Percentiles rank a stretch among this genome's conserved stretches.
Conservation (phyloP, 1,284 basidiomycete species). For the Coriolopsis trogii region DNA sequence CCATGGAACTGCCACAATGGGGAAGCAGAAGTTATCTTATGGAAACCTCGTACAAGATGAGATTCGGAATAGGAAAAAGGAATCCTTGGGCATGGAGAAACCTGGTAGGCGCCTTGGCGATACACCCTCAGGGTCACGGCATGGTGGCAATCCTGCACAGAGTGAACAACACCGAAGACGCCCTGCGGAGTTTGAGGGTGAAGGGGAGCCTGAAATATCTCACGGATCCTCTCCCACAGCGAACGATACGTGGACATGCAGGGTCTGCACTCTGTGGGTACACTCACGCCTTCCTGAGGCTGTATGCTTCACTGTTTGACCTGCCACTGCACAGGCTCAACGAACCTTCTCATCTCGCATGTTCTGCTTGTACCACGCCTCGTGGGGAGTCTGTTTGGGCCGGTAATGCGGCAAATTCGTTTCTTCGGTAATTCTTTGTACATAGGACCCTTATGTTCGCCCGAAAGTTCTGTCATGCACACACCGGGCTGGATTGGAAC, state of each 20-base stretch:
- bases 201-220: no score
- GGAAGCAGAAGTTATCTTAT: conserved; percentile 26
- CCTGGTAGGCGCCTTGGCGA: conserved; percentile 19
- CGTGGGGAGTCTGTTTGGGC: conserved; percentile 32
- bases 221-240: not conserved
- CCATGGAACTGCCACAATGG: not conserved
- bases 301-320: not conserved
- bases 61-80: conserved; percentile 48
- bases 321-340: conserved; percentile 49
- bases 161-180: no score
- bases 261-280: conserved; percentile 58
- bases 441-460: no score
- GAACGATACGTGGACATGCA: conserved; percentile 46
- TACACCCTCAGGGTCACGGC: not conserved
- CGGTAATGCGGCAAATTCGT: conserved; percentile 7
- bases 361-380: conserved; percentile 50
- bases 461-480: no score
- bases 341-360: conserved; percentile 48
- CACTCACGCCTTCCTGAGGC: not conserved
- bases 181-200: no score
- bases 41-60: conserved; percentile 49
- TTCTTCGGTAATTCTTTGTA: not conserved
- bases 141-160: no score
- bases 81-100: conserved; percentile 42
- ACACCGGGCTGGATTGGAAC: no score